Conservation (phyloP, 768 basidiomycete species). For the Psilocybe sp. region DNA sequence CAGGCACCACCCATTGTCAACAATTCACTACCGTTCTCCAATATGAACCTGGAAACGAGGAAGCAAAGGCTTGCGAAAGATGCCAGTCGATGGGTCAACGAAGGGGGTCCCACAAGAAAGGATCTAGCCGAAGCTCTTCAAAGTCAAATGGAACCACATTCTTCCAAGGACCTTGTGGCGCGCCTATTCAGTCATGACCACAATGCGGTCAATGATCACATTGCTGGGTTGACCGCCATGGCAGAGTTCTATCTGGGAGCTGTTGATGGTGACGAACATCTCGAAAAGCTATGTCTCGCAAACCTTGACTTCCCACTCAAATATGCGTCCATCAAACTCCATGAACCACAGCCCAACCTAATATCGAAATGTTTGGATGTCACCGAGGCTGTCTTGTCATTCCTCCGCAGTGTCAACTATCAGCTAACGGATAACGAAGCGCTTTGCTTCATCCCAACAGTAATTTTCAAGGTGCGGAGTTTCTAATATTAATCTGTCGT, state of each 20-base stretch:
- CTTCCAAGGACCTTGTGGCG: conserved; percentile 69
- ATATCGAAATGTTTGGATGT: conserved; percentile 86
- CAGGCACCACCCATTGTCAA: conserved; percentile 22
- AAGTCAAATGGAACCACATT: conserved; percentile 87
- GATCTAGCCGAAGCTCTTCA: conserved; percentile 86
- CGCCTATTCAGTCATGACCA: conserved; percentile 95
- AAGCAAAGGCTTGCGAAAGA: conserved; percentile 72
- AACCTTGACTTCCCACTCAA: conserved; percentile 92
- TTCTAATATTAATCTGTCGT: neutral
- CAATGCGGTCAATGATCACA: conserved; percentile 89
- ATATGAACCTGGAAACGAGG: conserved; percentile 60
- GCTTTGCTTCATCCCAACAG: conserved; percentile 81
- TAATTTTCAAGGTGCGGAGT: conserved; percentile 77
- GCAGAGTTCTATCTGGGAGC: conserved; percentile 72
- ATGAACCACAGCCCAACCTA: conserved; percentile 90
- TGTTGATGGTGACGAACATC: conserved; percentile 51
- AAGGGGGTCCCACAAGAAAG: conserved; percentile 77
- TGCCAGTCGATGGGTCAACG: conserved; percentile 78
- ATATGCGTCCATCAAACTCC: conserved; percentile 86
- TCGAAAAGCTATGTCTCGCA: conserved; percentile 68
- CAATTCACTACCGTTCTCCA: conserved; percentile 41
- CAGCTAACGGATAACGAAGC: conserved; percentile 87
- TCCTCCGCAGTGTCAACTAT: conserved; percentile 70
- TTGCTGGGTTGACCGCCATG: conserved; percentile 71
- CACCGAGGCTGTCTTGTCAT: conserved; percentile 72